phyloP scores from a whole-genome alignment of 768 basidiomycete genomes.

The Lactarius tabidus region DNA sequence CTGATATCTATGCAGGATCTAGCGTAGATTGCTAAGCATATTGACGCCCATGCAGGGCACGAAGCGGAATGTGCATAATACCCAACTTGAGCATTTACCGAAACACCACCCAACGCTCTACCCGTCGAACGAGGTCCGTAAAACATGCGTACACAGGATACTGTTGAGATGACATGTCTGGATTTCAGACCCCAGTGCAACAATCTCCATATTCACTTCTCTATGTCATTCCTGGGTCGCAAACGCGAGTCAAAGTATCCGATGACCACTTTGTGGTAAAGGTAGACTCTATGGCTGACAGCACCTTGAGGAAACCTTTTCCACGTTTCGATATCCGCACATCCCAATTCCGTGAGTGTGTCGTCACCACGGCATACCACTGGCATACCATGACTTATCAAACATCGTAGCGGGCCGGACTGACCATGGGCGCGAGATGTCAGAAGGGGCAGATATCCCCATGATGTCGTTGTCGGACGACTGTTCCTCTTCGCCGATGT shows the following conservation, averaged over 20 bases:
- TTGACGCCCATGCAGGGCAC: no score
- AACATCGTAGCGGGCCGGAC: not conserved
- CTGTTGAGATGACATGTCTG: not conserved
- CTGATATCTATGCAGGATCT: no score
- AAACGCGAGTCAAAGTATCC: not conserved
- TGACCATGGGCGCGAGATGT: not conserved
- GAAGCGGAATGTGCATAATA: not conserved
- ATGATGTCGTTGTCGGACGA: not conserved
- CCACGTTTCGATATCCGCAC: not conserved
- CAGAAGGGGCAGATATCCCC: not conserved
- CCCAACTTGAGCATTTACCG: not conserved
- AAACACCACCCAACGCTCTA: not conserved
- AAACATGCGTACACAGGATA: not conserved
- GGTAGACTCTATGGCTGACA: not conserved
- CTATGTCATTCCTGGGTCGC: not conserved
- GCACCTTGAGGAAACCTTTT: not conserved
- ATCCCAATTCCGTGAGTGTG: not conserved
- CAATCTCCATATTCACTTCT: not conserved
- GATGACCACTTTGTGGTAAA: not conserved
- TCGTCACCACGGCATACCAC: no score
- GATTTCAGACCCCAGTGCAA: not conserved
- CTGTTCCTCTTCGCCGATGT: no score
- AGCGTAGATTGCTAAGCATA: no score
- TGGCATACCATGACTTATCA: not conserved
- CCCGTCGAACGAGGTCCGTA: not conserved